These are phyloP conservation scores for Cutaneotrichosporon cyanovorans DNA, from an alignment of 1,284 basidiomycete genomes.

Conservation along the genomic window DNA sequence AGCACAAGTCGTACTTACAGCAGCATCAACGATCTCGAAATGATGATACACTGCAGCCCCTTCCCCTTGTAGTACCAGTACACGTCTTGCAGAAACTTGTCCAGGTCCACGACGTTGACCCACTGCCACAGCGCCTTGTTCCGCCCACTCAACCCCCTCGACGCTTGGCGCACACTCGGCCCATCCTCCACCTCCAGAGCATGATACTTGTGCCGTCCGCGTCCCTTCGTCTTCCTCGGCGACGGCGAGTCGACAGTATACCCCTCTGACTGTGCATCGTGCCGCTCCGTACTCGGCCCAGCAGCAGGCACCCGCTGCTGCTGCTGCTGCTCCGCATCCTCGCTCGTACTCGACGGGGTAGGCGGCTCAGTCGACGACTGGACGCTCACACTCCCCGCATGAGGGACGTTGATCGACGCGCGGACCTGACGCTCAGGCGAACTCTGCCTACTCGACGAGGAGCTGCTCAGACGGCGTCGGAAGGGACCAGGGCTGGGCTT, in stretches of 20 bases:
- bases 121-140: conserved; percentile 95
- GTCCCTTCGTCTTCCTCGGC: background rate
- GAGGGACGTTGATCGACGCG: background rate
- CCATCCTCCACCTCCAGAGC: conserved; percentile 3
- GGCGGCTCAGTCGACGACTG: background rate
- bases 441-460: conserved; percentile 3
- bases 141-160: conserved; percentile 62
- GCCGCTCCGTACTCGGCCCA: background rate
- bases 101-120: conserved; percentile 96
- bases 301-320: background rate
- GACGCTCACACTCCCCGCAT: background rate
- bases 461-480: conserved; percentile 7
- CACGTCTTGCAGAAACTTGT: conserved; percentile 82
- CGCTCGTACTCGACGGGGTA: conserved; percentile 3
- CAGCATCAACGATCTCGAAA: conserved; percentile 79
- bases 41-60: conserved; percentile 86
- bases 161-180: conserved; percentile 11
- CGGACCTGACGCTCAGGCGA: background rate
- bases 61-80: conserved; percentile 95
- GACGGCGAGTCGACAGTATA: background rate
- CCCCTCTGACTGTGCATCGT: too few relatives aligned
- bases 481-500: conserved; percentile 12
- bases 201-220: conserved; percentile 13
- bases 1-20: too few relatives aligned
- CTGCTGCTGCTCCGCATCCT: background rate